Conservation (phyloP, 805 yeast species). For the Wickerhamiella allomyrinae region DNA sequence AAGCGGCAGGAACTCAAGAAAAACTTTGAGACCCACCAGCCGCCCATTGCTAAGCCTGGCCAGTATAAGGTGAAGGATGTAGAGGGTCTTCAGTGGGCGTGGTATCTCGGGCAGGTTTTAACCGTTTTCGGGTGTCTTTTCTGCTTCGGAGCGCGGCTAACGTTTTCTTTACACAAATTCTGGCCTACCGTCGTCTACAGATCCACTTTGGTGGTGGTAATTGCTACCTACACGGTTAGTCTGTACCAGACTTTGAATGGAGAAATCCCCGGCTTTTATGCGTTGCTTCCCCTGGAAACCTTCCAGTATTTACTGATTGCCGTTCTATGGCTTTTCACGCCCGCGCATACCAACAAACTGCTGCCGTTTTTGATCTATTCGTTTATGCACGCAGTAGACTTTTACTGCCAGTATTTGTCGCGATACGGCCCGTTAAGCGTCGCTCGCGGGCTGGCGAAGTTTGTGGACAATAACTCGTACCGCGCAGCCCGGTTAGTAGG, state of each 20-base stretch:
- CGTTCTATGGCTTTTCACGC: slow-evolving; percentile 41
- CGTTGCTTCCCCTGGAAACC: slow-evolving; percentile 56
- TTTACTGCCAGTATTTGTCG: slow-evolving; percentile 15
- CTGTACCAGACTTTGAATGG: slow-evolving; percentile 37
- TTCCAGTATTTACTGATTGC: slow-evolving; percentile 54
- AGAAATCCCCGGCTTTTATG: slow-evolving; percentile 44
- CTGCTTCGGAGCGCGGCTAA: slow-evolving; percentile 12
- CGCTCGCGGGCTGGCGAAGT: neutral
- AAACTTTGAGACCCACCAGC: neutral
- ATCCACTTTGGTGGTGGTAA: slow-evolving; percentile 13
- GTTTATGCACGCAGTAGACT: slow-evolving; percentile 60
- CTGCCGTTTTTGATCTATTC: slow-evolving; percentile 63
- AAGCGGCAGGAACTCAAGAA: neutral
- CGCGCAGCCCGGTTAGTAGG: slow-evolving; percentile 25
- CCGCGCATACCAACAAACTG: slow-evolving; percentile 45
- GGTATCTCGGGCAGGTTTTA: slow-evolving; percentile 12
- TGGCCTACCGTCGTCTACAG: slow-evolving; percentile 19
- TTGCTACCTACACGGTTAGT: slow-evolving; percentile 17
- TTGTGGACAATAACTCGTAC: neutral
- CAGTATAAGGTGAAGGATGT: neutral
- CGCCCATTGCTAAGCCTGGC: neutral
- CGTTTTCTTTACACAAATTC: slow-evolving; percentile 16
- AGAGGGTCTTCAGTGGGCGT: slow-evolving; percentile 4
- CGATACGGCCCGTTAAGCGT: neutral
- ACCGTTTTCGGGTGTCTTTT: slow-evolving; percentile 3